phyloP scores from a whole-genome alignment of 495 filamentous ascomycete species.

The Symbiotaphrina buchneri region DNA sequence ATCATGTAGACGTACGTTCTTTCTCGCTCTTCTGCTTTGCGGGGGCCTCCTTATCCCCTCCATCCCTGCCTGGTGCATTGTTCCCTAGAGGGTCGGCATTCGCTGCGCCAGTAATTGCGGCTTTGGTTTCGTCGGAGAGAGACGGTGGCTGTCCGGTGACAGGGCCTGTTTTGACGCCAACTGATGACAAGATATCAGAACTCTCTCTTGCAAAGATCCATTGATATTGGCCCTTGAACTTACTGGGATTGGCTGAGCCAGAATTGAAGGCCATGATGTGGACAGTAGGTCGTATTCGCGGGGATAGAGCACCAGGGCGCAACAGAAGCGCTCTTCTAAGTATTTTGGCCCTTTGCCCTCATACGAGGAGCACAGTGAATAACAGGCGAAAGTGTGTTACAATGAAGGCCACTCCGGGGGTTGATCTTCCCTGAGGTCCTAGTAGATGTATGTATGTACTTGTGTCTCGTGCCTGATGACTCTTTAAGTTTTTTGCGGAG shows the following conservation, averaged over 20 bases:
- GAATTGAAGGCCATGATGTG: slow-evolving; percentile 1
- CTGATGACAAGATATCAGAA: neutral
- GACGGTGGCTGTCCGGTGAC: slow-evolving; percentile 7
- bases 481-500: too few relatives aligned
- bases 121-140: slow-evolving; percentile 7
- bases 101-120: slow-evolving; percentile 10
- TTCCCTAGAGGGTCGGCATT: slow-evolving; percentile 15
- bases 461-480: too few relatives aligned
- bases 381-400: too few relatives aligned
- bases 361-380: too few relatives aligned
- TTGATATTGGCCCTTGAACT: neutral
- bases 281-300: neutral
- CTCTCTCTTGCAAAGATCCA: neutral
- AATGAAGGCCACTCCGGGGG: too few relatives aligned
- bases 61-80: slow-evolving; percentile 12
- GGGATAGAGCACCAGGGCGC: too few relatives aligned
- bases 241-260: neutral
- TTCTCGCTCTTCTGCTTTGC: slow-evolving; percentile 11
- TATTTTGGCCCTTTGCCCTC: neutral
- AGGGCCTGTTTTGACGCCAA: slow-evolving; percentile 12
- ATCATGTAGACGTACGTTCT: slow-evolving; percentile 9
- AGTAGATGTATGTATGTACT: too few relatives aligned
- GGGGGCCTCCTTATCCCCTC: slow-evolving; percentile 9
- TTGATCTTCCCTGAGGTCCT: too few relatives aligned
- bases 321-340: slow-evolving; percentile 2